Evolutionary conservation across 306 rosid genomes (phyloP).

Genomic region (Vigna unguiculata): DNA sequence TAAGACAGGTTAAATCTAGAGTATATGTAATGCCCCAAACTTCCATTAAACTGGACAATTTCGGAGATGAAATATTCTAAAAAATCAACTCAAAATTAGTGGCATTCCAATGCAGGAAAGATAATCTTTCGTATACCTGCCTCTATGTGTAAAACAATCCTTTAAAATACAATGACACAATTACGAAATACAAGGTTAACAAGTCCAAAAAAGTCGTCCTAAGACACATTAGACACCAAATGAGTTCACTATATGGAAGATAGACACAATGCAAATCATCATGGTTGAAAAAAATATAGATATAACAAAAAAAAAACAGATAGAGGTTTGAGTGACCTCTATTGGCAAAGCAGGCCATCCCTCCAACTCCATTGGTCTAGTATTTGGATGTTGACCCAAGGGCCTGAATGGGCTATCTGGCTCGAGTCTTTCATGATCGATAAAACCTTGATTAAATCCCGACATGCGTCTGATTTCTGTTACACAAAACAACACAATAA

Average conservation of each 20-base stretch:
- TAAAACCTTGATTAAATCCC: constrained; percentile 60
- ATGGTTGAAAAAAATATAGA: neutral
- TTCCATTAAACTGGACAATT: constrained; percentile 11
- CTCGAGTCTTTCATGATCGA: constrained; percentile 74
- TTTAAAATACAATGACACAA: neutral
- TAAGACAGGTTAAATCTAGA: constrained; percentile 5
- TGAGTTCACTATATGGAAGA: too few species aligned
- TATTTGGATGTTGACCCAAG: constrained; percentile 58
- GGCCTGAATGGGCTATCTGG: constrained; percentile 79
- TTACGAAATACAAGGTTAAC: constrained; percentile 1
- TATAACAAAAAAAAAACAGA: neutral
- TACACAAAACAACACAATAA: constrained; percentile 1
- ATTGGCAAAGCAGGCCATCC: constrained; percentile 73
- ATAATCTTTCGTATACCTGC: constrained; percentile 5
- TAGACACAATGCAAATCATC: neutral
- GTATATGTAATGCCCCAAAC: constrained; percentile 18
- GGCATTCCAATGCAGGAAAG: neutral
- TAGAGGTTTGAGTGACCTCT: constrained; percentile 57
- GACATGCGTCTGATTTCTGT: constrained; percentile 83
- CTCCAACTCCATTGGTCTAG: constrained; percentile 75
- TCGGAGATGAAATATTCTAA: constrained; percentile 10
- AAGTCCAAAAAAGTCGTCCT: too few species aligned
- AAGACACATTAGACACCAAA: too few species aligned
- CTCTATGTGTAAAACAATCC: neutral
- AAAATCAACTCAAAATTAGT: neutral